These are phyloP conservation scores for Thyridium curvatum DNA, from an alignment of 2,329 filamentous ascomycete species.

Conservation along the genomic window DNA sequence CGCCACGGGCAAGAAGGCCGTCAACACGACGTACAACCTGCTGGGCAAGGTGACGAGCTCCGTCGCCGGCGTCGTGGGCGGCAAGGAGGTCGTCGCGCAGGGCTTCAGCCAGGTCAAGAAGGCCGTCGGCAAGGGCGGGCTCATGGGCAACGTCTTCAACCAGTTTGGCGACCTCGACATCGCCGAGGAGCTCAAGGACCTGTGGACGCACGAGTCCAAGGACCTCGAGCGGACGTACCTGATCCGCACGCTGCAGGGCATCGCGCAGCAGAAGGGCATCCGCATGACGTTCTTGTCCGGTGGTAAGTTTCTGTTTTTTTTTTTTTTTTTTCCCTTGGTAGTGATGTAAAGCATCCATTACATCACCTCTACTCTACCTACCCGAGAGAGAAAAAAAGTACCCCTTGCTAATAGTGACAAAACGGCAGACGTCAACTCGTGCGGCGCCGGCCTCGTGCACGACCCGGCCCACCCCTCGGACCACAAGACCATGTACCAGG, in stretches of 20 bases:
- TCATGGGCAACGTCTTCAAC: constrained; percentile 94
- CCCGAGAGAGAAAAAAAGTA: no score
- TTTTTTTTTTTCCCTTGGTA: neutral
- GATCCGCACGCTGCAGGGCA: constrained; percentile 91
- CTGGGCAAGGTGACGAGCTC: constrained; percentile 92
- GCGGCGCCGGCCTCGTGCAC: constrained; percentile 88
- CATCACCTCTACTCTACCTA: neutral
- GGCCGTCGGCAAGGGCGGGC: constrained; percentile 86
- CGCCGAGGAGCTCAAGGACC: constrained; percentile 86
- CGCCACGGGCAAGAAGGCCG: constrained; percentile 90
- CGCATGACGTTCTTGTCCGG: constrained; percentile 97
- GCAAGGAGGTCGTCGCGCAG: constrained; percentile 85
- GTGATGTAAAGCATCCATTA: no score
- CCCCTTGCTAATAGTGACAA: no score
- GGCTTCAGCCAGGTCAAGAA: constrained; percentile 95
- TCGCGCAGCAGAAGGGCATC: constrained; percentile 88
- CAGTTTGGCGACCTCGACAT: constrained; percentile 96
- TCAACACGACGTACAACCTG: constrained; percentile 94
- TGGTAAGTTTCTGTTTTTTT: constrained; percentile 54
- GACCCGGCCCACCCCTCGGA: constrained; percentile 86
- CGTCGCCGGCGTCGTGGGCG: constrained; percentile 90
- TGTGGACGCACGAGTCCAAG: constrained; percentile 98
- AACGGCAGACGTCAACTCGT: constrained; percentile 82
- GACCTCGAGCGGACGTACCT: constrained; percentile 95
- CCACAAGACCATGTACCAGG: constrained; percentile 99